Conservation (phyloP, 805 yeast genomes). For the Candida qinlingensis region DNA sequence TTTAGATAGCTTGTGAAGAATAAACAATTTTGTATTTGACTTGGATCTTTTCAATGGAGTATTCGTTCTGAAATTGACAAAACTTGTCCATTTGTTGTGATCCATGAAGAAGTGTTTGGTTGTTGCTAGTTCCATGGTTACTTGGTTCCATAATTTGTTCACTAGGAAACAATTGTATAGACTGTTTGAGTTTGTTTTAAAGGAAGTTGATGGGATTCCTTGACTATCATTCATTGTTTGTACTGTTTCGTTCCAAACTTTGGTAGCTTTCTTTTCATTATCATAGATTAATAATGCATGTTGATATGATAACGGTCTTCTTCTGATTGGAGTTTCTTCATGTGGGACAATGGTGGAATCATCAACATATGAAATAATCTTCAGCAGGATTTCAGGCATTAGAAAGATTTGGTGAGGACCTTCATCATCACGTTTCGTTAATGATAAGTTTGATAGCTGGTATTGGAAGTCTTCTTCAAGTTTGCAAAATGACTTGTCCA, state of each 20-base stretch:
- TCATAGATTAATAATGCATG: conserved; percentile 69
- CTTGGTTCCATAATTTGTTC: conserved; percentile 57
- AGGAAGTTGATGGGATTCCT: conserved; percentile 19
- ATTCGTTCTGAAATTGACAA: conserved; percentile 16
- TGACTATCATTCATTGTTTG: conserved; percentile 6
- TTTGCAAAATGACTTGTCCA: conserved; percentile 1
- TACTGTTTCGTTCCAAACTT: conserved; percentile 36
- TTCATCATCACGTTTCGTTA: neutral
- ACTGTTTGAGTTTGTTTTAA: conserved; percentile 19
- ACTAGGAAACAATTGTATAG: conserved; percentile 64
- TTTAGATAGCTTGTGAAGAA: conserved; percentile 59
- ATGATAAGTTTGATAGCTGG: conserved; percentile 10
- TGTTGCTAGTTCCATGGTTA: conserved; percentile 50
- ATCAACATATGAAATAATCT: conserved; percentile 60
- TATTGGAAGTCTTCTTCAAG: conserved; percentile 9
- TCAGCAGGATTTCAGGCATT: conserved; percentile 70
- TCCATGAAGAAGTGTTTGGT: conserved; percentile 50
- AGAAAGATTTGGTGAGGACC: conserved; percentile 43
- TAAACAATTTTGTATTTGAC: conserved; percentile 41
- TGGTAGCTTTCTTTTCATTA: conserved; percentile 40
- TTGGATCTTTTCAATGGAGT: conserved; percentile 15
- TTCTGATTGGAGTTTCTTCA: conserved; percentile 53
- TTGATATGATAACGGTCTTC: conserved; percentile 62
- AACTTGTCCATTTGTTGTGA: conserved; percentile 40
- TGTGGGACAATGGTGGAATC: conserved; percentile 50